Evolutionary conservation across 352 stramenopile species (phyloP), one percentile per base, ranked within the genome.

Genomic region (Pythium periplocum): DNA sequence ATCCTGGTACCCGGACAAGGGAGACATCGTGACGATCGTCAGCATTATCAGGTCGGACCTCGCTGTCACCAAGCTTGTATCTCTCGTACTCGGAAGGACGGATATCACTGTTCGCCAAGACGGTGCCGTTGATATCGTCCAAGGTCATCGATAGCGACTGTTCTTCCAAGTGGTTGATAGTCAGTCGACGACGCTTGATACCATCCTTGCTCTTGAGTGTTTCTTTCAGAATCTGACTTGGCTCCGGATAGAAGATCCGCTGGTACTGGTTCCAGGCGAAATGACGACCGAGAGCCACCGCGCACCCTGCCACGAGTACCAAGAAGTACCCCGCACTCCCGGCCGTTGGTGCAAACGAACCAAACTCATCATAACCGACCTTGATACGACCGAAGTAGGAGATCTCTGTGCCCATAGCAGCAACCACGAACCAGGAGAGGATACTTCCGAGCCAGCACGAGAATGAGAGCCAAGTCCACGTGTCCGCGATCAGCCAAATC

Each of bases 181-280:
- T 92, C 11, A 90, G 55, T 6, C 81, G 78, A 6, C 76, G 70
- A 41, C 77, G 61, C 38, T 39, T 26, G 17, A 26, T 26, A 26
- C 17, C 17, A 26, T 26, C 55, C 41, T 68, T 55, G 12, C 66
- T 55, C 9, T 48, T 31, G 48, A 86, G 71, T 2, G 75, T 75
- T 58, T 89, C 81, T 48, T 88, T 77, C 26, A 93, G 59, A 38
- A 90, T 69, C 40, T 93, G 82, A 34, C 69, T 73, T 9, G 85
- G 52, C 53, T 87, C 73, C 0, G 82, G 82, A 47, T 84, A 68
- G 63, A 93, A 93, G 10, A 80, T 76, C 0, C 82, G 79, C 64
- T 90, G 77, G 65, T 87, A 93, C 49, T 89, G 53, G 54, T 90
- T 93, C 68, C 81, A 93, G 1, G 79, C 57, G 37, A 90, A 77